Base-by-base conservation (phyloP, 1,284 basidiomycete genomes). In the Sporisorium reilianum region DNA sequence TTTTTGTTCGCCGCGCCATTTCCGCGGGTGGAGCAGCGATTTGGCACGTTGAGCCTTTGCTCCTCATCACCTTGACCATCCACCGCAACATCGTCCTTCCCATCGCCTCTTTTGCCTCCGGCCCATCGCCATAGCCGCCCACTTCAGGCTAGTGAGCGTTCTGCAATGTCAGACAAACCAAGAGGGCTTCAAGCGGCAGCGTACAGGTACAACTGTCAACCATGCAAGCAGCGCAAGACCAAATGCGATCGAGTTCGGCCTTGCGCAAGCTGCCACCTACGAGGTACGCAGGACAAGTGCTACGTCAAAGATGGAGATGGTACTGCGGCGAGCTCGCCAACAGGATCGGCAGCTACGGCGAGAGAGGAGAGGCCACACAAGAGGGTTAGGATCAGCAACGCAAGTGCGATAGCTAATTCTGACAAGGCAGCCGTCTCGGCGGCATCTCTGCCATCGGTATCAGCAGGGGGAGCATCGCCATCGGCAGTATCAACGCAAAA, bases 151-250 rank as follows among this genome's bases (percentile, higher is more conserved):
- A 12, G 22, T 6, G 10, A 2, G 34, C 23, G 5, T 22, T 50
- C 57, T 23, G 26, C 20, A 44, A 54, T 55, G 66, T 53, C 54
- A n/a, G 57, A 57, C 28, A 57, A 55, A 25, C 53, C 67, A 12
- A 55, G 61, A 23, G 54, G 36, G 26, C 32, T 70, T 16, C 62
- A 70, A 32, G 61, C 50, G 22, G 67, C 67, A 23, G 67, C 67
- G 20, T 70, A 70, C 41, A 57, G 67, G 5, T 70, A 70, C 62
- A 70, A 70, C 30, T 70, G 67, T 36, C 67, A 70, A 38, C 67
- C 67, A 4, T 75, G 73, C 58, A 70, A 75, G 44, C 73, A 70
- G 32, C 60, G 73, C 42, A 75, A 75, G 55, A 66, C 64, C n/a
- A 75, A 75, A 36, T 75, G 73, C 61, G 73, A 75, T 40, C 60